Evolutionary conservation across 1,284 basidiomycete genomes (phyloP), one percentile per base, ranked within the genome.

Genomic region (Austroboletus niveus): DNA sequence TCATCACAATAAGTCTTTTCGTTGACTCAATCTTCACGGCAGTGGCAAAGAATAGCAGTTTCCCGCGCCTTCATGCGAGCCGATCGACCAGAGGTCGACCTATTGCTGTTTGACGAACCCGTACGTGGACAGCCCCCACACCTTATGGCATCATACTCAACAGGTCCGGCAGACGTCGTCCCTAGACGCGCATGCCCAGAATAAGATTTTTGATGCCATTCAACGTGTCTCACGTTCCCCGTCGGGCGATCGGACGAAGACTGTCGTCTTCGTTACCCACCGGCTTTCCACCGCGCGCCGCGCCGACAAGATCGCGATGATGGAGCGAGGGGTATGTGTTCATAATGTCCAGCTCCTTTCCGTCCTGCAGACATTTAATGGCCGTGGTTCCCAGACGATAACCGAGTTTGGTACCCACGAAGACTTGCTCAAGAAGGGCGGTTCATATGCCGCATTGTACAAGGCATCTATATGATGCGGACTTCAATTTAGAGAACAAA

Each of bases 11-110:
- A 57, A 50, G 45, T 51, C 7, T 53, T 52, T 56, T 14, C 52
- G 55, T 41, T 51, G 54, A 47, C 50, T 48, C 36, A 55, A 42
- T 42, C 34, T 52, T 52, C 57, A 62, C 55, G 57, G 32, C 70
- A 93, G 86, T 93, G 90, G 90, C 90, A 93, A 72, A 77, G 88
- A 60, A 78, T 93, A 55, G 89, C 90, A 12, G 78, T 93, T 42
- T 85, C 90, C 45, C 80, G 90, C 47, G 87, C 89, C 17, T 92
- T 93, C 62, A 89, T 92, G 86, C 76, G 89, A 55, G 83, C 87
- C 31, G 75, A 75, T 57, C 78, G 84, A 59, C 81, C 87, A n/a
- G 81, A 84, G 57, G 81, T 88, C 22, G 85, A 92, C 68, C 72
- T 94, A 12, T 72, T 93, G 36, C 71, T 93, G 42, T 87, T 93